phyloP scores from a whole-genome alignment of 116 monocot genomes.

The Phalaenopsis hybrid region DNA sequence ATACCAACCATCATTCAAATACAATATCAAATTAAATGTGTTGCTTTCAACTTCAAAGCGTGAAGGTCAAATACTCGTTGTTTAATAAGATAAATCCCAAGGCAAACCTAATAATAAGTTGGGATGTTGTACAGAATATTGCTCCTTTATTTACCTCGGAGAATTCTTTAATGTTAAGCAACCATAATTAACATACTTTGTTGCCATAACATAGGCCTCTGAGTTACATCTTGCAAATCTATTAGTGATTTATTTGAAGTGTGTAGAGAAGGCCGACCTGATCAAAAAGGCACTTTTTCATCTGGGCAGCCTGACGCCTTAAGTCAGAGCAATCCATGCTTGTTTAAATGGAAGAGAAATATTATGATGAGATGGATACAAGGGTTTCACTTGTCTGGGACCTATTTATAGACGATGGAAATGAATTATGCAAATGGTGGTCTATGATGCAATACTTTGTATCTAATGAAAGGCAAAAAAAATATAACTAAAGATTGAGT shows the following conservation, averaged over 20 bases:
- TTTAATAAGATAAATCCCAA: background rate
- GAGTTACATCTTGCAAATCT: background rate
- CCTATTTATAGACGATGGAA: conserved; percentile 6
- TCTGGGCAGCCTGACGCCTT: conserved; percentile 34
- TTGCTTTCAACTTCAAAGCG: no score
- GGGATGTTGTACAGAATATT: background rate
- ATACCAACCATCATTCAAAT: background rate
- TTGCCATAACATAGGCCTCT: background rate
- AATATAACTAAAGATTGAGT: background rate
- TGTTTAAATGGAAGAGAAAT: background rate
- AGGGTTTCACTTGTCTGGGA: background rate
- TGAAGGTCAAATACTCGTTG: background rate
- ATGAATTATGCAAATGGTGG: background rate
- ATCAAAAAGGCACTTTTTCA: conserved; percentile 69
- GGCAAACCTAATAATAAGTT: background rate
- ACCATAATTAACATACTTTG: background rate
- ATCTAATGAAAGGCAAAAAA: background rate
- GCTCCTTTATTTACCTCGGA: background rate
- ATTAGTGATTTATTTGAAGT: background rate
- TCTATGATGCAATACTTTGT: background rate
- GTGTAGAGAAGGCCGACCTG: conserved; percentile 32
- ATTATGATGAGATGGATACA: background rate
- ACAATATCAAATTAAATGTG: background rate
- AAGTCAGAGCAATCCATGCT: conserved; percentile 37
- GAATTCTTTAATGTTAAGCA: background rate